These are phyloP conservation scores for Ganoderma lingzhi DNA, from an alignment of 1,284 basidiomycete genomes.

Conservation along the genomic window DNA sequence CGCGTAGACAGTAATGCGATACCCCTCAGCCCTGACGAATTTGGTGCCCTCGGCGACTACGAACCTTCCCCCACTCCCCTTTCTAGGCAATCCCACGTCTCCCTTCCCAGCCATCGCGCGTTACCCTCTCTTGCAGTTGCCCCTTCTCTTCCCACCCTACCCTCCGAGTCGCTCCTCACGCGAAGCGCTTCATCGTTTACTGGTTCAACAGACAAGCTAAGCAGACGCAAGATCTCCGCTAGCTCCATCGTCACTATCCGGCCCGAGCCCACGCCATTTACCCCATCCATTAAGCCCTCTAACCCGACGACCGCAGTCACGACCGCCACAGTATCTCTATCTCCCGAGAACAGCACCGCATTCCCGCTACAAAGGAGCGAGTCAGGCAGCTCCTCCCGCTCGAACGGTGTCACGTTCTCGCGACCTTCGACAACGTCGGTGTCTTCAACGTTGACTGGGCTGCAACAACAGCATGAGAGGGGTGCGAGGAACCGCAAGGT, in stretches of 20 bases:
- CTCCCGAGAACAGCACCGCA: constrained; percentile 44
- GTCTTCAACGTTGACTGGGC: constrained; percentile 55
- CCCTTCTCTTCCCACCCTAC: constrained; percentile 64
- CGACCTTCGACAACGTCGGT: constrained; percentile 62
- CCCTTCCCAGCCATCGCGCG: constrained; percentile 45
- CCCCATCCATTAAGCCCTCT: constrained; percentile 56
- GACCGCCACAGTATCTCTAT: constrained; percentile 64
- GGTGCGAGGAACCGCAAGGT: constrained; percentile 50
- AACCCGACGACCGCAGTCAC: constrained; percentile 77
- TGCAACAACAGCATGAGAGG: constrained; percentile 60
- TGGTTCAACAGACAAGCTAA: constrained; percentile 41
- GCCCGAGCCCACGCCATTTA: constrained; percentile 46
- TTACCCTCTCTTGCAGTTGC: constrained; percentile 61
- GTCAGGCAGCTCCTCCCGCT: constrained; percentile 49
- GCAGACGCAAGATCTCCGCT: constrained; percentile 56
- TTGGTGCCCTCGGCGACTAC: constrained; percentile 46
- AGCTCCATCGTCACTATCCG: constrained; percentile 63
- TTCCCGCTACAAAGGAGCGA: constrained; percentile 54
- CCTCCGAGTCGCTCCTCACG: constrained; percentile 59
- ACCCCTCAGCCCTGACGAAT: constrained; percentile 53
- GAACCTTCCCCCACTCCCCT: constrained; percentile 75
- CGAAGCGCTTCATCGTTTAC: constrained; percentile 36
- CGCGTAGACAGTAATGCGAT: constrained; percentile 40
- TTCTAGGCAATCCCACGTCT: constrained; percentile 46
- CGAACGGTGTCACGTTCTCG: constrained; percentile 65